A percentile compares a stretch with the other conserved stretches of the same genome.
These are phyloP conservation scores for Pseudogymnoascus pannorum DNA, from an alignment of 2,329 filamentous ascomycete species.

Conservation along the genomic window DNA sequence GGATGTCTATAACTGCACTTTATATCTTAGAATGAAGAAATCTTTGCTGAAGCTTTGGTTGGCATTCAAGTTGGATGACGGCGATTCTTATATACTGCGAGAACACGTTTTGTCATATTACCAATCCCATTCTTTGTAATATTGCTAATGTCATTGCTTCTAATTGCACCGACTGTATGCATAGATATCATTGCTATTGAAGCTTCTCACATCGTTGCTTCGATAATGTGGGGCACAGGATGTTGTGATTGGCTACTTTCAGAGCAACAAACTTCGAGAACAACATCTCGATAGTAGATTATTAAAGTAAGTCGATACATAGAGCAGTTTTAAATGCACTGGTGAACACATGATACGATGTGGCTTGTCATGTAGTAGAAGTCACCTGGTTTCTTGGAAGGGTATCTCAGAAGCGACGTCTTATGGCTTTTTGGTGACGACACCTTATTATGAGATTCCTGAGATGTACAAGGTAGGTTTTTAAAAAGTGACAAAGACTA, in stretches of 20 bases:
- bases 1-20: neutral
- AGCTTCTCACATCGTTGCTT: neutral
- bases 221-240: neutral
- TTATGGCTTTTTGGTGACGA: too few species aligned
- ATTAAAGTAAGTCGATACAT: too few species aligned
- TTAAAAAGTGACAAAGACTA: too few species aligned
- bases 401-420: too few species aligned
- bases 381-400: too few species aligned
- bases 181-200: neutral
- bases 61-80: neutral
- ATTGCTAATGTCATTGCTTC: neutral
- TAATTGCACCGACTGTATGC: neutral
- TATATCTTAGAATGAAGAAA: neutral
- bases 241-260: neutral
- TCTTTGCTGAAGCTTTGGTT: neutral
- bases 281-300: too few species aligned
- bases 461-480: too few species aligned
- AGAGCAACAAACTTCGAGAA: neutral
- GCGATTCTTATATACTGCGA: neutral
- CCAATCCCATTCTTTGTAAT: neutral
- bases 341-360: too few species aligned
- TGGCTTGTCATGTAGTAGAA: too few species aligned
- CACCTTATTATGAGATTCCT: too few species aligned
- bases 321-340: too few species aligned
- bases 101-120: neutral